Evolutionary conservation across 2,329 filamentous ascomycete species (phyloP), one percentile per base, ranked within the genome.

Genomic region (Trichocomaceae sp.): DNA sequence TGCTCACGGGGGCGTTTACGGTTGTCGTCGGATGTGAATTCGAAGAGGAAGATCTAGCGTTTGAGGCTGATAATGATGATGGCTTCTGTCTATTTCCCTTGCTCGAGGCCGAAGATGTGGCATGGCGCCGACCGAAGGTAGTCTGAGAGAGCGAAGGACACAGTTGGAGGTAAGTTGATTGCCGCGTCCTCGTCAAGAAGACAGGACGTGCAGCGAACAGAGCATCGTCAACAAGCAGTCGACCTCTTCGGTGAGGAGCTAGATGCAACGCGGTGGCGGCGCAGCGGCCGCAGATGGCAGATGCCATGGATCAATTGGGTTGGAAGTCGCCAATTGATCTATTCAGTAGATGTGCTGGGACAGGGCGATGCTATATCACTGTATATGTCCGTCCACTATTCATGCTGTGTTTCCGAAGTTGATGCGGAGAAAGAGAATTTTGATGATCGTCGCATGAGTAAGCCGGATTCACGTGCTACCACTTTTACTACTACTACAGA

Each of bases 1-100:
- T 93, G 47, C 83, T 82, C 9, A 74, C 65, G 0, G 90, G 88
- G 0, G 87, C 86, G 73, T 95, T 95, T 62, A 90, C 66, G 53
- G 67, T 61, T 42, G 39, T 17, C 8, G 39, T 42, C 19, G 22
- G 39, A 2, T 26, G 37, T 35, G 48, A n/a, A 12, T 26, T 41
- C 17, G 35, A 33, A 10, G 47, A 46, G 13, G 44, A 12, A 4
- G 47, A 19, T 42, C 26, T 47, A 8, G 20, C 45, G 15, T 47
- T 47, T 47, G 20, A 15, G 2, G 26, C 5, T 44, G 45, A 10
- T 17, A 35, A 1, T 13, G 54, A 48, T 22, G 49, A 49, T 15
- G 50, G 42, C 37, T 56, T 37, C 37, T 26, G 45, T 19, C 45
- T 44, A 19, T 8, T 9, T 35, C 19, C n/a, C 17, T 51, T 31